A percentile compares a stretch with the other conserved stretches of the same genome.
These are phyloP conservation scores for Trypanosoma mega DNA, from an alignment of 208 protist species.

Conservation along the genomic window DNA sequence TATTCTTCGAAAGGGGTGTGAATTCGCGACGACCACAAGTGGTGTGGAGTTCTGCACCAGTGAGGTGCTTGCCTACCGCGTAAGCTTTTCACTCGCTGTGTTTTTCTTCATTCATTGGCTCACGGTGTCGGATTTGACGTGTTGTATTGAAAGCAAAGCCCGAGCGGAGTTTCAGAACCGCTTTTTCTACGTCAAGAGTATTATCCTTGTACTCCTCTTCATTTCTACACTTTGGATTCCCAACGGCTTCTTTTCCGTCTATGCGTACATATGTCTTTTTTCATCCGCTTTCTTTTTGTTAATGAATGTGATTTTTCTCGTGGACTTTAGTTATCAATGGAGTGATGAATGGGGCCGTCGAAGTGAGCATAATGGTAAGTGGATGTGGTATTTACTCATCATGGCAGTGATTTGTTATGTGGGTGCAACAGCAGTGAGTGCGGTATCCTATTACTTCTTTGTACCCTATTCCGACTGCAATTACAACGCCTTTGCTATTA, in stretches of 20 bases:
- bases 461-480: conserved; percentile 81
- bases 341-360: conserved; percentile 91
- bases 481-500: conserved; percentile 84
- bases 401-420: conserved; percentile 50
- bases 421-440: conserved; percentile 40
- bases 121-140: conserved; percentile 83
- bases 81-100: conserved; percentile 75
- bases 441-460: conserved; percentile 74
- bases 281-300: conserved; percentile 79
- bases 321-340: conserved; percentile 94
- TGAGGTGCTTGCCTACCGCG: conserved; percentile 83
- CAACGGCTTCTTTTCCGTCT: conserved; percentile 80
- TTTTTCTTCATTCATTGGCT: conserved; percentile 88
- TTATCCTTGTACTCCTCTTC: conserved; percentile 67
- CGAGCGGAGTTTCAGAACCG: conserved; percentile 71
- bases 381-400: conserved; percentile 83
- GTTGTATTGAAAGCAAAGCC: conserved; percentile 73
- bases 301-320: conserved; percentile 91
- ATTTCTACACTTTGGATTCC: conserved; percentile 74
- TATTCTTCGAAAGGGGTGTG: conserved; percentile 65
- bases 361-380: conserved; percentile 75
- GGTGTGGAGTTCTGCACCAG: conserved; percentile 38
- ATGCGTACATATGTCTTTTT: conserved; percentile 86
- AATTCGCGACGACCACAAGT: conserved; percentile 18
- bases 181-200: conserved; percentile 80